These are phyloP conservation scores for Mycena citricolor DNA, from an alignment of 1,284 basidiomycete genomes.

Conservation along the genomic window DNA sequence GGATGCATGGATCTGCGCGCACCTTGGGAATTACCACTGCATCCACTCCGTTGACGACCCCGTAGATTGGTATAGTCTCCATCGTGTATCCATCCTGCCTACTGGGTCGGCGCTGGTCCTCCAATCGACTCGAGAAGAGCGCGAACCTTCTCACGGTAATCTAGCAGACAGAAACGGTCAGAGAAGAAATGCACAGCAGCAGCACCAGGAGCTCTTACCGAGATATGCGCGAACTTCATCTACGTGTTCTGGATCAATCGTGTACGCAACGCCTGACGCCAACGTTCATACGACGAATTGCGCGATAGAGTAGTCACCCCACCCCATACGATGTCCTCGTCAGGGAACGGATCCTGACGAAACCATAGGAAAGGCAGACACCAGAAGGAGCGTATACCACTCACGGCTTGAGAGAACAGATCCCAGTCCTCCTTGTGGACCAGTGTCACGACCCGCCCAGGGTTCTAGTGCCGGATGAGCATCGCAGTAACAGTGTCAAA, in stretches of 20 bases:
- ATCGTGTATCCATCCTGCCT: constrained; percentile 73
- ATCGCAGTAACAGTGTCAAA: neutral
- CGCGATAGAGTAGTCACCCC: constrained; percentile 19
- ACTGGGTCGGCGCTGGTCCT: neutral
- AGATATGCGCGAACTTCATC: constrained; percentile 79
- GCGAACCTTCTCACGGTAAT: constrained; percentile 77
- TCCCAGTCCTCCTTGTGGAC: constrained; percentile 87
- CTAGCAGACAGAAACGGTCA: constrained; percentile 34
- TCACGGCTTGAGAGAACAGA: constrained; percentile 60
- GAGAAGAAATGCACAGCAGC: neutral
- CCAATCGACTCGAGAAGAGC: neutral
- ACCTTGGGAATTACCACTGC: constrained; percentile 55
- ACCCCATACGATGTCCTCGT: constrained; percentile 86
- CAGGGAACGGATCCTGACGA: constrained; percentile 68
- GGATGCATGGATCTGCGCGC: constrained; percentile 24
- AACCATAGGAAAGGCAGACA: neutral
- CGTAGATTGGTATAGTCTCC: constrained; percentile 62
- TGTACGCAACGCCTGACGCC: constrained; percentile 69
- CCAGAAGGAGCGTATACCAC: constrained; percentile 22
- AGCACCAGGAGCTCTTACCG: constrained; percentile 45
- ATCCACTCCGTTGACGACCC: constrained; percentile 51
- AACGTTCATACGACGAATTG: too few species aligned
- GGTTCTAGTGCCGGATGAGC: constrained; percentile 43
- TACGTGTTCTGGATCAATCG: constrained; percentile 75
- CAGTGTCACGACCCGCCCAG: constrained; percentile 86